These are phyloP conservation scores for Camelina sativa DNA, from an alignment of 345 rosid species.

Conservation along the genomic window DNA sequence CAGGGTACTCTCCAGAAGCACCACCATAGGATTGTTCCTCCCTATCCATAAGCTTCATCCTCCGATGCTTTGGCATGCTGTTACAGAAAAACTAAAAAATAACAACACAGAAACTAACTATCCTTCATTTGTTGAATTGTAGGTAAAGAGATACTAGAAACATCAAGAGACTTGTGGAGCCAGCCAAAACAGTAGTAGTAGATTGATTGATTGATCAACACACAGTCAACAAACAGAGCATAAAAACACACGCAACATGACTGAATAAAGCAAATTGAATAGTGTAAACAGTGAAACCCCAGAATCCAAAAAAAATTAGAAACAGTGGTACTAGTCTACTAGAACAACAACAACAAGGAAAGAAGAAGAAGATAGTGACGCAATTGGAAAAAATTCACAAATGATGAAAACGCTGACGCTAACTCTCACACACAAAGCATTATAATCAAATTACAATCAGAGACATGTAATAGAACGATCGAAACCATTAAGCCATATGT, in stretches of 20 bases:
- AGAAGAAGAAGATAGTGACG: background rate
- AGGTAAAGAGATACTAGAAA: conserved; percentile 1
- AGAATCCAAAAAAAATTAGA: background rate
- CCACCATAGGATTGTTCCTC: conserved; percentile 24
- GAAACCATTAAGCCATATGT: no score
- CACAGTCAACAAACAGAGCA: background rate
- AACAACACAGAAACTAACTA: conserved; percentile 34
- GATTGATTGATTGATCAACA: background rate
- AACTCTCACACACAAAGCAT: background rate
- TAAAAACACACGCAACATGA: no score
- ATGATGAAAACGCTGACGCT: background rate
- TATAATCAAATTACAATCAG: no score
- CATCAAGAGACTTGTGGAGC: background rate
- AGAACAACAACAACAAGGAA: background rate
- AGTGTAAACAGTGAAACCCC: no score
- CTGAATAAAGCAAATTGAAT: no score
- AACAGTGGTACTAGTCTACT: background rate
- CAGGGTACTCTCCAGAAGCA: conserved; percentile 50
- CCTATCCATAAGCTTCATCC: conserved; percentile 39
- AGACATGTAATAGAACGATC: no score
- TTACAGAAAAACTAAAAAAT: conserved; percentile 42
- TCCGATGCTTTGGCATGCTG: conserved; percentile 41
- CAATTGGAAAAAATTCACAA: conserved; percentile 5
- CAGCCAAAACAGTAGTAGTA: conserved; percentile 7
- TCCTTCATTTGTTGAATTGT: background rate